phyloP scores from a whole-genome alignment of 306 rosid species.

The Benincasa hispida region DNA sequence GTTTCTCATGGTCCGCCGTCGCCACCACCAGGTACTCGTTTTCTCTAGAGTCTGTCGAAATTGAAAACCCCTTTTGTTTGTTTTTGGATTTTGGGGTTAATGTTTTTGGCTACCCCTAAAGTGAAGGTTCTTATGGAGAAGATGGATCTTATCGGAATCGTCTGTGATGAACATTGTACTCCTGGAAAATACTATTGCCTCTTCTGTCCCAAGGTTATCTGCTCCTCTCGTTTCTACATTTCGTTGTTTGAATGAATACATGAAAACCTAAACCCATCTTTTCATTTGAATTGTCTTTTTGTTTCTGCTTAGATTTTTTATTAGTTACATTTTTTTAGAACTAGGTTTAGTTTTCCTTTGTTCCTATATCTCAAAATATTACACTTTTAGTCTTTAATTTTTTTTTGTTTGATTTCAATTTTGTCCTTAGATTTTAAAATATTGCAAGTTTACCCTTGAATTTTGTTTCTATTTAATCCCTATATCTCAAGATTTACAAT shows the following conservation, averaged over 20 bases:
- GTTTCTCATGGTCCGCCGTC: not conserved
- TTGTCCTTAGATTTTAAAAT: too few relatives aligned
- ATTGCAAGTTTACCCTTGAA: too few relatives aligned
- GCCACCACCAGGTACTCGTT: not conserved
- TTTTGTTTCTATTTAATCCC: too few relatives aligned
- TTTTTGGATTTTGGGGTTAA: slow-evolving; percentile 26
- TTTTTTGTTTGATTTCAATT: too few relatives aligned
- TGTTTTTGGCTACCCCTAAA: slow-evolving; percentile 15
- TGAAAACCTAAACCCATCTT: not conserved
- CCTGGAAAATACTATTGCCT: slow-evolving; percentile 53
- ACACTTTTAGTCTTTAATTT: too few relatives aligned
- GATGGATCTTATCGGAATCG: slow-evolving; percentile 53
- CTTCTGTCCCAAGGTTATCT: slow-evolving; percentile 68
- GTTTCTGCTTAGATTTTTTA: not conserved
- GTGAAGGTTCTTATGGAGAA: slow-evolving; percentile 45
- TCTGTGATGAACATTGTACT: slow-evolving; percentile 31
- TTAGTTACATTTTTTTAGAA: too few relatives aligned
- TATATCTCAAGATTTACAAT: too few relatives aligned
- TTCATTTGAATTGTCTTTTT: not conserved
- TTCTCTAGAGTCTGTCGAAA: too few relatives aligned
- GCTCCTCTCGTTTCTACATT: not conserved
- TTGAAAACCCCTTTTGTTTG: not conserved
- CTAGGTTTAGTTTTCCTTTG: too few relatives aligned
- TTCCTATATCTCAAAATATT: too few relatives aligned
- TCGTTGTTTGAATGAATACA: not conserved